Evolutionary conservation across 305 asterid species (phyloP).

Genomic region (Fraxinus nigra): DNA sequence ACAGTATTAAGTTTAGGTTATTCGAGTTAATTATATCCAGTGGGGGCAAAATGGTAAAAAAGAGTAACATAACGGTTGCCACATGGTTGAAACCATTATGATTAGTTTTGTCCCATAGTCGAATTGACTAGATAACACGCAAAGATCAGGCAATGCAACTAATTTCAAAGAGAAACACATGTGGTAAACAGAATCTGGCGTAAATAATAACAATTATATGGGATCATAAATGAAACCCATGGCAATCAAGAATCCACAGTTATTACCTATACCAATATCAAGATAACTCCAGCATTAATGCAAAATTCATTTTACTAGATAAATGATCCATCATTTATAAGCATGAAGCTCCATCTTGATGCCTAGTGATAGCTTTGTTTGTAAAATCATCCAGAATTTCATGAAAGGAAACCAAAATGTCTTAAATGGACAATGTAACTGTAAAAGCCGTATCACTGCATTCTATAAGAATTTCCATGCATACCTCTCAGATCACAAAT

Average conservation of each 20-base stretch:
- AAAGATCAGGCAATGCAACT: background rate
- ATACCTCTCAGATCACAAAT: background rate
- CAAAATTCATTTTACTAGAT: background rate
- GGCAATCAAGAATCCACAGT: background rate
- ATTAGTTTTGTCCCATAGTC: background rate
- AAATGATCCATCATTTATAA: background rate
- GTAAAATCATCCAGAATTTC: background rate
- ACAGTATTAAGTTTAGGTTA: conserved; percentile 2
- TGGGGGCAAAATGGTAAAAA: background rate
- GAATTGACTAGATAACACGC: background rate
- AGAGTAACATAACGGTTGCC: background rate
- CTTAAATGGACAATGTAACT: conserved; percentile 13
- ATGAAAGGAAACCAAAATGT: background rate
- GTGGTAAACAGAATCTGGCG: background rate
- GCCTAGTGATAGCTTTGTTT: background rate
- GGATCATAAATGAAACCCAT: background rate
- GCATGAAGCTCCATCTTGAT: background rate
- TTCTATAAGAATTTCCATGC: background rate
- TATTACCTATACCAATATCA: conserved; percentile 2
- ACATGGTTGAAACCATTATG: background rate
- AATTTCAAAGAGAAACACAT: background rate
- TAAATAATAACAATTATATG: background rate
- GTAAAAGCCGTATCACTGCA: background rate
- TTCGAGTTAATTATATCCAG: background rate
- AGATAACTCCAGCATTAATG: background rate